Percentiles rank a stretch among this genome's conserved stretches.
Conservation (phyloP, 345 rosid species). For the Acer yangbiense region DNA sequence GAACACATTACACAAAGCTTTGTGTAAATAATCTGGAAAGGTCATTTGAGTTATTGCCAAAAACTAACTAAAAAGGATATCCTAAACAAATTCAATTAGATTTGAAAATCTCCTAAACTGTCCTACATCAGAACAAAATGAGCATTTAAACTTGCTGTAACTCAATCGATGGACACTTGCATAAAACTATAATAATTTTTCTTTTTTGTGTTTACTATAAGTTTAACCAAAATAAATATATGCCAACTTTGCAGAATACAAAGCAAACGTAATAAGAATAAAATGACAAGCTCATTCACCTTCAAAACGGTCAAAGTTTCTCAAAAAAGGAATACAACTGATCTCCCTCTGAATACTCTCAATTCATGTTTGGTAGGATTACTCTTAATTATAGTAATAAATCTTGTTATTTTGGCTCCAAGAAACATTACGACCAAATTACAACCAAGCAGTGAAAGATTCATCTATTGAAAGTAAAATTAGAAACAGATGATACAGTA, state of each 20-base stretch:
- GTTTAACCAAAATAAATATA: neutral
- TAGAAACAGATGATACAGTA: constrained; percentile 1
- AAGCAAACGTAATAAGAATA: neutral
- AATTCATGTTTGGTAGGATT: neutral
- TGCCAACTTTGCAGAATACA: neutral
- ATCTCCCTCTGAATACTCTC: neutral
- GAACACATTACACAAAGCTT: too few species aligned
- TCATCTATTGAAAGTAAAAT: neutral
- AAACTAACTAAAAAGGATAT: too few species aligned
- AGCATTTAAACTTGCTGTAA: constrained; percentile 3
- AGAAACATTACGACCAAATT: neutral
- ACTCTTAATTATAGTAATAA: neutral
- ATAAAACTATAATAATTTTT: neutral
- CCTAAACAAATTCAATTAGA: too few species aligned
- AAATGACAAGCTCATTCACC: neutral
- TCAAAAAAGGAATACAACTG: neutral
- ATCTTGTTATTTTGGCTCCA: neutral
- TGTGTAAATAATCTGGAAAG: too few species aligned
- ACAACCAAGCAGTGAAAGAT: neutral
- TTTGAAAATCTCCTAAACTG: too few species aligned
- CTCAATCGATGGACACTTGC: neutral
- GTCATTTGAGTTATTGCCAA: too few species aligned
- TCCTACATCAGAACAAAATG: neutral
- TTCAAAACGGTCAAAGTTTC: too few species aligned
- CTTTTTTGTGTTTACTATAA: neutral